Evolutionary conservation across 2,329 filamentous ascomycete species (phyloP).

Genomic region (Trichoderma cornu-damae): DNA sequence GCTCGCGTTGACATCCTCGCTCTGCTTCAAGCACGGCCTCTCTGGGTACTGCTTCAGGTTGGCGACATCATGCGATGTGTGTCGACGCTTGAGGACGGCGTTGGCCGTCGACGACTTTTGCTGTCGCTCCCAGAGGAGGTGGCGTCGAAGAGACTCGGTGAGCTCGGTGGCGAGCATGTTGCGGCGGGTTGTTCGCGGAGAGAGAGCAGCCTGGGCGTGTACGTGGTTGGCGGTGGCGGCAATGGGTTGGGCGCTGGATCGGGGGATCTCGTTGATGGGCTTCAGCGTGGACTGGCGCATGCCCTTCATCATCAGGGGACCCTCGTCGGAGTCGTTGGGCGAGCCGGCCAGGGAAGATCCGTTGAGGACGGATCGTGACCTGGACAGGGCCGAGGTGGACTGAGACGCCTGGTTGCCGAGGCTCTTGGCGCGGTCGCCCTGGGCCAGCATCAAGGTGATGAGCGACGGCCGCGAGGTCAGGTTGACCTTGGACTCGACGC

Average conservation of each 20-base stretch:
- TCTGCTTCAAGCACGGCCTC: conserved; percentile 54
- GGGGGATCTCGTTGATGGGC: conserved; percentile 58
- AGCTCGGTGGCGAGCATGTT: conserved; percentile 96
- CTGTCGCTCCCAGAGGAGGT: conserved; percentile 91
- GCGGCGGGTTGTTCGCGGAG: conserved; percentile 82
- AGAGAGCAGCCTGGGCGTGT: conserved; percentile 68
- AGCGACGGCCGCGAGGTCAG: conserved; percentile 81
- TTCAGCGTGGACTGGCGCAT: conserved; percentile 45
- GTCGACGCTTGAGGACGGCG: conserved; percentile 80
- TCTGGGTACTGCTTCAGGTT: conserved; percentile 81
- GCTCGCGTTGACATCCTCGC: conserved; percentile 59
- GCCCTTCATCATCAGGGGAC: conserved; percentile 60
- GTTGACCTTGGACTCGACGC: conserved; percentile 82
- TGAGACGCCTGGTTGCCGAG: conserved; percentile 65
- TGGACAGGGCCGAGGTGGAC: conserved; percentile 63
- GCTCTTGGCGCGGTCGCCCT: conserved; percentile 65
- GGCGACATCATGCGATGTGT: conserved; percentile 85
- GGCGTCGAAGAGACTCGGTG: conserved; percentile 84
- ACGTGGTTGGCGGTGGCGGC: conserved; percentile 62
- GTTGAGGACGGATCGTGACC: conserved; percentile 49
- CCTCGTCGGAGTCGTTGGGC: conserved; percentile 57
- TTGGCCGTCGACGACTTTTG: conserved; percentile 88
- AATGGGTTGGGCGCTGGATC: conserved; percentile 71
- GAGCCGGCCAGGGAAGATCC: conserved; percentile 43
- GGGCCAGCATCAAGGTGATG: conserved; percentile 79